A percentile compares a stretch with the other conserved stretches of the same genome.
phyloP scores from a whole-genome alignment of 2,329 filamentous ascomycete genomes.

The Penicillium expansum region DNA sequence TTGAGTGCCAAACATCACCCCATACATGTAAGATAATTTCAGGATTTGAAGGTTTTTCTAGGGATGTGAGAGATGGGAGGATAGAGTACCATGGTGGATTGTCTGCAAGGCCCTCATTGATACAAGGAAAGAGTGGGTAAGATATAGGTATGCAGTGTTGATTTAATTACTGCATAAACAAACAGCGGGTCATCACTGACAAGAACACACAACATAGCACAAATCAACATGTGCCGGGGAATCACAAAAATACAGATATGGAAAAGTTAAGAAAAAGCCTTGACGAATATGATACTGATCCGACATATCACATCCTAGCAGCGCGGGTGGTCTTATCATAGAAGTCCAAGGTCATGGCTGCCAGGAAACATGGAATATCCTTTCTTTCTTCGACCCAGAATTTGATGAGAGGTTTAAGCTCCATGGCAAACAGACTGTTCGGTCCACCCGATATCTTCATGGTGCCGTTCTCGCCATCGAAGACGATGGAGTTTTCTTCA shows the following conservation, averaged over 20 bases:
- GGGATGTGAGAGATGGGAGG: neutral
- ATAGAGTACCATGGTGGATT: neutral
- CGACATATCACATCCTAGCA: slow-evolving; percentile 30
- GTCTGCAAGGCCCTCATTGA: neutral
- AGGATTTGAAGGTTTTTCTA: too few species aligned
- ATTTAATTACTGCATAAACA: neutral
- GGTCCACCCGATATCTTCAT: slow-evolving; percentile 97
- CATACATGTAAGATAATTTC: too few species aligned
- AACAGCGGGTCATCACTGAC: neutral
- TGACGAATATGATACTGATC: neutral
- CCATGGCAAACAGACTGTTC: slow-evolving; percentile 76
- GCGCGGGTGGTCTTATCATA: slow-evolving; percentile 63
- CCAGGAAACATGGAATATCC: slow-evolving; percentile 89
- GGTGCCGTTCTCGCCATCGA: slow-evolving; percentile 88
- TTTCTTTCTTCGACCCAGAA: slow-evolving; percentile 96
- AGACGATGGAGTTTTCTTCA: slow-evolving; percentile 64
- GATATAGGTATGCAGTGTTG: neutral
- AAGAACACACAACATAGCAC: slow-evolving; percentile 23
- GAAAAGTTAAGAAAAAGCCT: slow-evolving; percentile 1
- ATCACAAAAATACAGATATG: slow-evolving; percentile 22
- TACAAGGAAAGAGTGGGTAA: neutral
- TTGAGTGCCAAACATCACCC: too few species aligned
- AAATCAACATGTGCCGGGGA: slow-evolving; percentile 25
- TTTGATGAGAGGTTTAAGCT: slow-evolving; percentile 81
- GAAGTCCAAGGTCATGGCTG: slow-evolving; percentile 88